Evolutionary conservation across 1,139 yeast species (phyloP).

Genomic region (Yamadazyma friedrichii): DNA sequence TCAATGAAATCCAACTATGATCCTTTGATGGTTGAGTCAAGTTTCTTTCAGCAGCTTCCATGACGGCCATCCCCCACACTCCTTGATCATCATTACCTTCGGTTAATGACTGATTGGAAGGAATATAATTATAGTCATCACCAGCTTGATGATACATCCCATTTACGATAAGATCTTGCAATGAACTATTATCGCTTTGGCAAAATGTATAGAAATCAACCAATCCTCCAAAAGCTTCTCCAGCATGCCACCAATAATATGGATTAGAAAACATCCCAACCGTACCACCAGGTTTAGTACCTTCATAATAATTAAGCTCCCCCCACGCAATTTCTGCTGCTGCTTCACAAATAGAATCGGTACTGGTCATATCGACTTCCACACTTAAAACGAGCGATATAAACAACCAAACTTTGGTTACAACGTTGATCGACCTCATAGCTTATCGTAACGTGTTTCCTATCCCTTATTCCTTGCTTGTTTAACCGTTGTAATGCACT

Average conservation of each 20-base stretch:
- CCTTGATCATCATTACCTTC: conserved; percentile 77
- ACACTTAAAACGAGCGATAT: no score
- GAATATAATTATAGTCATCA: conserved; percentile 50
- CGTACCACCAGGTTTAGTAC: conserved; percentile 51
- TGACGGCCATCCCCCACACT: conserved; percentile 62
- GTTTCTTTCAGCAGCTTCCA: conserved; percentile 63
- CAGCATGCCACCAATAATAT: conserved; percentile 75
- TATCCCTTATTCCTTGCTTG: no score
- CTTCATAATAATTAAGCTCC: conserved; percentile 58
- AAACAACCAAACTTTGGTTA: no score
- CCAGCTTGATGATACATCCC: conserved; percentile 56
- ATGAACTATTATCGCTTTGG: conserved; percentile 39
- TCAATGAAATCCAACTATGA: conserved; percentile 66
- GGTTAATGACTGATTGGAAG: conserved; percentile 57
- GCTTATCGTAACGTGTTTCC: no score
- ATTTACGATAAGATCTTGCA: conserved; percentile 35
- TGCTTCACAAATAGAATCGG: conserved; percentile 48
- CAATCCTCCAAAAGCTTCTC: conserved; percentile 65
- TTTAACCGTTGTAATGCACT: no score
- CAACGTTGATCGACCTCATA: no score
- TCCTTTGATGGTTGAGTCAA: conserved; percentile 46
- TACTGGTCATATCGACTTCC: conserved; percentile 19
- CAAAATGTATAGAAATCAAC: conserved; percentile 53
- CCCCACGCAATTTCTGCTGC: conserved; percentile 49
- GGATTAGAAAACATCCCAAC: conserved; percentile 60